Evolutionary conservation across 108 stramenopile genomes (phyloP).

Genomic region (Skeletonema potamos): DNA sequence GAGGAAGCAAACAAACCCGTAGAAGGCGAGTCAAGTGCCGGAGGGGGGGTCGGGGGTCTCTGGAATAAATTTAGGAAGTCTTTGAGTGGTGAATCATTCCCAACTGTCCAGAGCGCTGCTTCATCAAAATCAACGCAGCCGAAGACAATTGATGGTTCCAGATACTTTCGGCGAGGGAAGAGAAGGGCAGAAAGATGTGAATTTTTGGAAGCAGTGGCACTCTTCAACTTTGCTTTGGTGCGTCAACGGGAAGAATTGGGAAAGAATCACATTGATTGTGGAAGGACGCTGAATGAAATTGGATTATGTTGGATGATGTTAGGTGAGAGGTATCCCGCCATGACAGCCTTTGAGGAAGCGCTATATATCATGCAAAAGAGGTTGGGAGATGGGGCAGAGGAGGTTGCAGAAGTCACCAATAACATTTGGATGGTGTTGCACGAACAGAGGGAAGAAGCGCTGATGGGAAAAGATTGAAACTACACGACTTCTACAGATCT

Average conservation of each 20-base stretch:
- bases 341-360: slow-evolving; percentile 26
- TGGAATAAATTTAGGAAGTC: background rate
- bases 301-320: slow-evolving; percentile 24
- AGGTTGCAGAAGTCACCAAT: slow-evolving; percentile 21
- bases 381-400: slow-evolving; percentile 16
- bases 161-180: slow-evolving; percentile 15
- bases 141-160: background rate
- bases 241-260: slow-evolving; percentile 22
- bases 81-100: background rate
- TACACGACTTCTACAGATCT: too few species aligned
- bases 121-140: background rate
- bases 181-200: slow-evolving; percentile 6
- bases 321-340: slow-evolving; percentile 13
- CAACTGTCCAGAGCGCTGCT: background rate
- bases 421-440: slow-evolving; percentile 29
- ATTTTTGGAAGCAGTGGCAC: slow-evolving; percentile 19
- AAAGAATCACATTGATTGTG: slow-evolving; percentile 25
- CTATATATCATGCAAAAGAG: slow-evolving; percentile 13
- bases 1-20: background rate
- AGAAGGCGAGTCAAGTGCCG: background rate
- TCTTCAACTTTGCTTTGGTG: slow-evolving; percentile 21
- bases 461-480: background rate
- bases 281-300: slow-evolving; percentile 21
- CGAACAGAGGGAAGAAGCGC: slow-evolving; percentile 7
- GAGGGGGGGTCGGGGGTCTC: background rate